Base-by-base conservation (phyloP, 805 yeast genomes). In the Barnettozyma sucrosica region DNA sequence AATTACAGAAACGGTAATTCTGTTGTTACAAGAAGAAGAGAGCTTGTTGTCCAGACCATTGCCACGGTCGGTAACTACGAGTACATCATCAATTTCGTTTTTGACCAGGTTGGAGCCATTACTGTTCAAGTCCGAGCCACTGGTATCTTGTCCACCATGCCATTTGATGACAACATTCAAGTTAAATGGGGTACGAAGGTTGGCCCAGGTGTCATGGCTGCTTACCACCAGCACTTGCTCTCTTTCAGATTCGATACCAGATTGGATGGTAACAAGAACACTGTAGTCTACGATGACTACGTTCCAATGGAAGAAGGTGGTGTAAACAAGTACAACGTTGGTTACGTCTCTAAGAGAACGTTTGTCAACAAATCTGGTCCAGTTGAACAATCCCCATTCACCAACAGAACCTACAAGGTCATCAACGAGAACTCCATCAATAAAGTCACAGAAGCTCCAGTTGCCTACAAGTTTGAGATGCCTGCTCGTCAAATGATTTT, bases 61-160 rank as follows among this genome's bases (percentile, higher is more conserved):
- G 88, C 90, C 28, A 85, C 93, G 36, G 92, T 85, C 52, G 89
- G 89, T 50, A 85, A 85, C 72, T 85, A 85, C 69, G 93, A 85
- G 69, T 85, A 85, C 70, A 77, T 83, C 54, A 65, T 85, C 56
- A 84, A 84, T 68, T 69, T 81, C 62, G 77, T 83, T 62, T 80
- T 85, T 59, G 85, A 81, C 58, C 88, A 80, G 66, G 89, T 83
- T 55, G 95, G 90, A 59, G 81, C 83, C 46, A 81, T 85, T 57
- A 81, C 80, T 54, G 80, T 85, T 51, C 89, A 86, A 65, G 83
- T 83, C 50, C 77, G 92, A 69, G 93, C 93, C 51, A 85, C 95
- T 49, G 95, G 95, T 74, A 85, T 85, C 60, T 73, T 85, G 55
- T 85, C 92, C 32, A 85, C 95, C 50, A 84, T 82, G 84, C 89